phyloP scores from a whole-genome alignment of 345 rosid species.

The Hibiscus syriacus region DNA sequence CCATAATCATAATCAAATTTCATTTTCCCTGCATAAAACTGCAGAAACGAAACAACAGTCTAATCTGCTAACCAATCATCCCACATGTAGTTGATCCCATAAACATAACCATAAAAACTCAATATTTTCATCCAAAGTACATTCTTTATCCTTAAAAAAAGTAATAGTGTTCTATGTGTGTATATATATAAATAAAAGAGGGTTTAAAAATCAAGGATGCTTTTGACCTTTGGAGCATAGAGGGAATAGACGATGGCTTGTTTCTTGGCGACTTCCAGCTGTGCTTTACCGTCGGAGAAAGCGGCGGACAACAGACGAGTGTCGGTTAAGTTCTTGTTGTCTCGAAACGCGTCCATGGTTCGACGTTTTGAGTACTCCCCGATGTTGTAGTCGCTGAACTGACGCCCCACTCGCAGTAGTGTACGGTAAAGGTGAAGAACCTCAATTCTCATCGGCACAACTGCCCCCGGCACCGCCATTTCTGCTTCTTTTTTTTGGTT shows the following conservation, averaged over 20 bases:
- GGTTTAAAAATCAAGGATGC: too few relatives aligned
- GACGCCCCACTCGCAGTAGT: slow-evolving; percentile 62
- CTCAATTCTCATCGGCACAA: slow-evolving; percentile 29
- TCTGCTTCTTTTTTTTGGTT: too few relatives aligned
- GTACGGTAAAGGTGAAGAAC: slow-evolving; percentile 55
- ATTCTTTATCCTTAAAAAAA: too few relatives aligned
- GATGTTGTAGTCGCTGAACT: slow-evolving; percentile 35
- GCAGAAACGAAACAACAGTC: too few relatives aligned
- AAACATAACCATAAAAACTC: too few relatives aligned
- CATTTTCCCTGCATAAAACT: too few relatives aligned
- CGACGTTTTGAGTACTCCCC: slow-evolving; percentile 79
- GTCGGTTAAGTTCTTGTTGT: slow-evolving; percentile 41
- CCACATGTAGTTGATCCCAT: too few relatives aligned
- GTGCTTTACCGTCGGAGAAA: slow-evolving; percentile 16
- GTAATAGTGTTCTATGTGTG: too few relatives aligned
- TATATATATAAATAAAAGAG: too few relatives aligned
- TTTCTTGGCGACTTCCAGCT: slow-evolving; percentile 47
- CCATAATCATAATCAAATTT: too few relatives aligned
- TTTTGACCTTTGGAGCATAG: slow-evolving; percentile 64
- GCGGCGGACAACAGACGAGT: slow-evolving; percentile 39
- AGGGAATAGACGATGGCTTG: slow-evolving; percentile 56
- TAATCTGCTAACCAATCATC: too few relatives aligned
- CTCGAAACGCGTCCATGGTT: slow-evolving; percentile 55
- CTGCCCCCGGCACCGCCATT: slow-evolving; percentile 12
- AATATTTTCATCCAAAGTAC: too few relatives aligned